phyloP scores from a whole-genome alignment of 2,329 filamentous ascomycete genomes.

The Reticulascus tulasneorum region DNA sequence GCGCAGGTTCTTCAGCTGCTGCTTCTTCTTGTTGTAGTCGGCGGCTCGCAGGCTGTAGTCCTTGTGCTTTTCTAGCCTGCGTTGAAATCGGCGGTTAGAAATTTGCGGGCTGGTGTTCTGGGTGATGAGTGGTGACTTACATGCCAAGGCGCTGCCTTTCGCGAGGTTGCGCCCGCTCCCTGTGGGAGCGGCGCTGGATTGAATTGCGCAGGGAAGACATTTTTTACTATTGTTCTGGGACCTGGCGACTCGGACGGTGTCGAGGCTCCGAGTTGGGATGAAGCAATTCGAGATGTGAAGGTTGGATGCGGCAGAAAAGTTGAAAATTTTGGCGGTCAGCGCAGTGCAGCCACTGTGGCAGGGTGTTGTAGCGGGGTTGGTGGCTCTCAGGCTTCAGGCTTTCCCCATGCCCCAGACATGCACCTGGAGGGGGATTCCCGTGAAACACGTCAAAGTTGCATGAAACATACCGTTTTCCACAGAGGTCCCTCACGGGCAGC shows the following conservation, averaged over 20 bases:
- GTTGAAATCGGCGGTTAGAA: constrained; percentile 1
- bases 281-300: constrained; percentile 3
- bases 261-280: not conserved
- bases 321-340: constrained; percentile 17
- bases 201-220: constrained; percentile 58
- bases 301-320: constrained; percentile 16
- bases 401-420: no score
- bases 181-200: constrained; percentile 78
- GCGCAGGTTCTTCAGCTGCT: constrained; percentile 53
- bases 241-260: not conserved
- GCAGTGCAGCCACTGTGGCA: constrained; percentile 5
- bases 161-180: constrained; percentile 81
- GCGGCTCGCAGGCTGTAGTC: constrained; percentile 63
- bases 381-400: no score
- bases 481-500: no score
- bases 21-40: constrained; percentile 64
- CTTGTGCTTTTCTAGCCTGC: no score
- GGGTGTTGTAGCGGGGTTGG: no score
- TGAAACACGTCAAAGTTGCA: no score
- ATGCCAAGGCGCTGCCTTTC: constrained; percentile 85
- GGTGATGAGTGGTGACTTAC: constrained; percentile 6
- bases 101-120: not conserved
- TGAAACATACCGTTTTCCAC: no score
- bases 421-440: no score
- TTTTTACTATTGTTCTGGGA: constrained; percentile 1